Evolutionary conservation across 805 yeast species (phyloP).

Genomic region (Metschnikowia bowlesiae): DNA sequence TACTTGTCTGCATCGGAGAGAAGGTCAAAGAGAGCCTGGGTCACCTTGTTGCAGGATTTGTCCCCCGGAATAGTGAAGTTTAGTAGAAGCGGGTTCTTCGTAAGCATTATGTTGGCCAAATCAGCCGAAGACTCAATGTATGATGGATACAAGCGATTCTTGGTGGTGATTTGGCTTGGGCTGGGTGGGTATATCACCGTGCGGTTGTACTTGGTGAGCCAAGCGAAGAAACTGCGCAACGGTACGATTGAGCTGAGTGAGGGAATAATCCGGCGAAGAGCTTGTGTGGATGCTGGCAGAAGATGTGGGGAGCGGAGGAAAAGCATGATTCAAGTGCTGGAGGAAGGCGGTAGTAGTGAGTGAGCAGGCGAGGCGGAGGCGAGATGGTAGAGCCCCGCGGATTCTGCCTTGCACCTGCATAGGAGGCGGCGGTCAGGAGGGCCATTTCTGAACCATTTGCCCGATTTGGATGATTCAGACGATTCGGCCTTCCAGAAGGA

Average conservation of each 20-base stretch:
- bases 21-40: constrained; percentile 52
- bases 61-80: constrained; percentile 73
- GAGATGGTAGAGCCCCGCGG: too few relatives aligned
- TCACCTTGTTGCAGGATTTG: constrained; percentile 54
- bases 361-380: not conserved
- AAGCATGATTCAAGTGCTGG: constrained; percentile 3
- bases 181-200: constrained; percentile 38
- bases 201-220: constrained; percentile 17
- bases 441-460: too few relatives aligned
- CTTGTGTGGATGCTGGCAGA: constrained; percentile 6
- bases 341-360: not conserved
- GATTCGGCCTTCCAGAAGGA: too few relatives aligned
- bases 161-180: constrained; percentile 33
- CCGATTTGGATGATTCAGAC: too few relatives aligned
- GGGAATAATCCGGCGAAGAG: constrained; percentile 1
- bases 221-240: constrained; percentile 13
- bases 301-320: constrained; percentile 9
- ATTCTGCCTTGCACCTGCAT: too few relatives aligned
- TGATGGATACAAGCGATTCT: constrained; percentile 35
- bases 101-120: constrained; percentile 48
- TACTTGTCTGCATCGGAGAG: constrained; percentile 20
- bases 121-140: constrained; percentile 55
- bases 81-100: constrained; percentile 59
- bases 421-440: not conserved
- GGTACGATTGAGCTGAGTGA: constrained; percentile 1